These are phyloP conservation scores for Syncephalastrum monosporum DNA, from an alignment of 371 early-diverging fungal species.

Conservation along the genomic window DNA sequence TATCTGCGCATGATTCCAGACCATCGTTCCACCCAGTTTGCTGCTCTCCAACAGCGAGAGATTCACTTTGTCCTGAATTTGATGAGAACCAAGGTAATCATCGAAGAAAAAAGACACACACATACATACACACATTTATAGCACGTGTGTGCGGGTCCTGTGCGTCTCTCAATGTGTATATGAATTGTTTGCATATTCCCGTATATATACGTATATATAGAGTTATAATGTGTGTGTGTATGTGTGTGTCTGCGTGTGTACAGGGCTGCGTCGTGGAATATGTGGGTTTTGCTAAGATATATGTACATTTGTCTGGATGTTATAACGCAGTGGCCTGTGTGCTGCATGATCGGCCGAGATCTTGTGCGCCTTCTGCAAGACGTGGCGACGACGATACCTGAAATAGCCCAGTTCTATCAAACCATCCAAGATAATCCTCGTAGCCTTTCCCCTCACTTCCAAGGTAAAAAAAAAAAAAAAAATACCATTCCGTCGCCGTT, in stretches of 20 bases:
- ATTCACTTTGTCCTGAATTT: slow-evolving; percentile 51
- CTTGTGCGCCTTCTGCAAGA: slow-evolving; percentile 71
- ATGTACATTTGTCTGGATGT: too few species aligned
- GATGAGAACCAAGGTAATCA: slow-evolving; percentile 52
- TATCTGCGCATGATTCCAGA: slow-evolving; percentile 62
- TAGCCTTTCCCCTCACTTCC: slow-evolving; percentile 55
- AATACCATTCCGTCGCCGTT: neutral
- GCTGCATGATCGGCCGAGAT: slow-evolving; percentile 70
- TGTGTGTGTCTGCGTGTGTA: too few species aligned
- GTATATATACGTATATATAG: too few species aligned
- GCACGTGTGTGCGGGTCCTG: too few species aligned
- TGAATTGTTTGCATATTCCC: too few species aligned
- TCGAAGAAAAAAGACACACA: neutral
- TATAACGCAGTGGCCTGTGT: slow-evolving; percentile 49
- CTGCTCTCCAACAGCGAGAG: slow-evolving; percentile 55
- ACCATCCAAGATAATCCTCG: slow-evolving; percentile 57
- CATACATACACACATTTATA: neutral
- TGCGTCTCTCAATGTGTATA: too few species aligned
- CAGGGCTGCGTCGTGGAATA: too few species aligned
- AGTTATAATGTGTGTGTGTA: too few species aligned
- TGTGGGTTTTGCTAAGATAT: too few species aligned
- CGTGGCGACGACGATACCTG: slow-evolving; percentile 52
- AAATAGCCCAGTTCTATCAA: slow-evolving; percentile 63
- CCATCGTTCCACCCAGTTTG: slow-evolving; percentile 47
- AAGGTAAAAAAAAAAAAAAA: slow-evolving; percentile 29